A percentile compares a stretch with the other conserved stretches of the same genome.
Evolutionary conservation across 805 yeast species (phyloP).

Genomic region (Pichia cabralensis): DNA sequence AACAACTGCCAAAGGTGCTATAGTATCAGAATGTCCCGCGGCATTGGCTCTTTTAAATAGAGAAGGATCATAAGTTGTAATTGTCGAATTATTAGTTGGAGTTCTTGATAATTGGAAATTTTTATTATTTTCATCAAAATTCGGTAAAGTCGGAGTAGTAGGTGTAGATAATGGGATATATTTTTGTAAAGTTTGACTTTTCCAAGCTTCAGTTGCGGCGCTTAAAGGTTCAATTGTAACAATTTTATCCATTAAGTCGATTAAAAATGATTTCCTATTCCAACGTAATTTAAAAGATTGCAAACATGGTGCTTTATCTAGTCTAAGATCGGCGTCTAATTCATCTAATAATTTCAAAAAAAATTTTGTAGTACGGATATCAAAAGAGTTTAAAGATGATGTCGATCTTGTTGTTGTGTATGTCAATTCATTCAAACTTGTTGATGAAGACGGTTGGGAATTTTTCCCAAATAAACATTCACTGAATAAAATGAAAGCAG

Average conservation of each 20-base stretch:
- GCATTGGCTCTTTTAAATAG: slow-evolving; percentile 3
- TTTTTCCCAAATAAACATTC: slow-evolving; percentile 24
- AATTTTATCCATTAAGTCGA: slow-evolving; percentile 65
- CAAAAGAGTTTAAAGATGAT: slow-evolving; percentile 5
- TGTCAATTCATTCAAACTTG: no score
- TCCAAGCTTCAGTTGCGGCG: slow-evolving; percentile 69
- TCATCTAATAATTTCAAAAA: slow-evolving; percentile 66
- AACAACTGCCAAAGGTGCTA: slow-evolving; percentile 64
- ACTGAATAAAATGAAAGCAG: slow-evolving; percentile 35
- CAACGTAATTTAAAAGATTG: slow-evolving; percentile 42
- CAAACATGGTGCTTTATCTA: slow-evolving; percentile 47
- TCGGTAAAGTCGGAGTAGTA: slow-evolving; percentile 10
- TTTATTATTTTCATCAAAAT: slow-evolving; percentile 6
- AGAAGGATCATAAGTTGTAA: slow-evolving; percentile 9
- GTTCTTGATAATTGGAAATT: slow-evolving; percentile 8
- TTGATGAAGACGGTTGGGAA: background rate
- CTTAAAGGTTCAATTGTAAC: slow-evolving; percentile 81
- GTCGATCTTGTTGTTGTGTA: no score
- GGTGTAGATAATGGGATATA: slow-evolving; percentile 7
- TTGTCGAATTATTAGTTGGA: slow-evolving; percentile 9
- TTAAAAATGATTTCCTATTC: slow-evolving; percentile 46
- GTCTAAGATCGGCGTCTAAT: slow-evolving; percentile 59
- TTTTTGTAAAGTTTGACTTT: slow-evolving; percentile 21
- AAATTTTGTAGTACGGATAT: slow-evolving; percentile 43
- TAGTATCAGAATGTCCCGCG: slow-evolving; percentile 22